A percentile compares a stretch with the other conserved stretches of the same genome.
These are phyloP conservation scores for Rhododendron henanense DNA, from an alignment of 148 eudicot species.

Conservation along the genomic window DNA sequence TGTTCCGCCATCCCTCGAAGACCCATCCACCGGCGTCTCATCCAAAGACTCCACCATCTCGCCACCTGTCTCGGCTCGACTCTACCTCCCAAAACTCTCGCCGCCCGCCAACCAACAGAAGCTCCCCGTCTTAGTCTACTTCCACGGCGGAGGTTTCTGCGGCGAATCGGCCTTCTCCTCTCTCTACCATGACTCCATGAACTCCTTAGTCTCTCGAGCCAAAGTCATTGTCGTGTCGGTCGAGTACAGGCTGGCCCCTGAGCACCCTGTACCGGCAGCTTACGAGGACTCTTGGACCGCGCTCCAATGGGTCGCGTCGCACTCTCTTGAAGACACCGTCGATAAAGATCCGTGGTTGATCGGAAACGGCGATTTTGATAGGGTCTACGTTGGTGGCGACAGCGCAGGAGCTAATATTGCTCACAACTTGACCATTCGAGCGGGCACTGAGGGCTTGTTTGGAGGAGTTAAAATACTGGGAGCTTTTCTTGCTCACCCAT, in stretches of 20 bases:
- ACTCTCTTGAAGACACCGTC: background rate
- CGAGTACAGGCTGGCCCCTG: conserved; percentile 59
- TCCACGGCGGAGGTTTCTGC: conserved; percentile 63
- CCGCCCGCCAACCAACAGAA: background rate
- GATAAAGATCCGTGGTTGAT: conserved; percentile 43
- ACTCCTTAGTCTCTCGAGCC: conserved; percentile 25
- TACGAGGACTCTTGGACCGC: conserved; percentile 58
- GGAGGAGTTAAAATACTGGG: conserved; percentile 20
- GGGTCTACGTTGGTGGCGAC: conserved; percentile 43
- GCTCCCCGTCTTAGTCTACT: conserved; percentile 53
- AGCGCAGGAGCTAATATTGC: conserved; percentile 61
- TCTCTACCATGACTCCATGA: conserved; percentile 25
- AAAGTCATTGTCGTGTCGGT: conserved; percentile 33
- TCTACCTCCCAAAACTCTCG: conserved; percentile 34
- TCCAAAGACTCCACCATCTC: conserved; percentile 42
- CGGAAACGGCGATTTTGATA: conserved; percentile 28
- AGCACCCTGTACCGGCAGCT: conserved; percentile 39
- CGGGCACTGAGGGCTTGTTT: conserved; percentile 14
- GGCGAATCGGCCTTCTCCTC: conserved; percentile 38
- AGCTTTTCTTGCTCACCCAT: conserved; percentile 22
- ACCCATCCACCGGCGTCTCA: conserved; percentile 28
- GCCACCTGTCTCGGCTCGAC: conserved; percentile 32
- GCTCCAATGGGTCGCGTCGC: conserved; percentile 48
- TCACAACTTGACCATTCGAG: conserved; percentile 46
- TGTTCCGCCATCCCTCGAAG: conserved; percentile 22